Conservation (phyloP, 2,329 filamentous ascomycete species). For the Graphium sp. region DNA sequence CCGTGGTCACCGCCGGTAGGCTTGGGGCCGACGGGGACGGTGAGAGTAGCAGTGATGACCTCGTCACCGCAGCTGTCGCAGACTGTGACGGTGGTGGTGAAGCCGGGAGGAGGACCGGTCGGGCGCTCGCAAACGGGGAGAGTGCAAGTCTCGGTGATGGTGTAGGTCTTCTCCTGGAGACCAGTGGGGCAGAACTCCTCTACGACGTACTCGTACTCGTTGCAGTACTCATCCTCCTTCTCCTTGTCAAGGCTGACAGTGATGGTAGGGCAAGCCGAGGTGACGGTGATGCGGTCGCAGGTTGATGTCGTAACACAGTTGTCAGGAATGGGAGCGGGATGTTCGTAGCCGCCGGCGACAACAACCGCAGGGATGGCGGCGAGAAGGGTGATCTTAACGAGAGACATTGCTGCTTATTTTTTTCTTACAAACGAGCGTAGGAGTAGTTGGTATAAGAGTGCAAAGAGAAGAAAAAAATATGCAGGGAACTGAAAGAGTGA, state of each 20-base stretch:
- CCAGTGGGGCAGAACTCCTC: constrained; percentile 4
- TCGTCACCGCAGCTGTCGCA: constrained; percentile 2
- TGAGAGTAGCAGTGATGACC: constrained; percentile 2
- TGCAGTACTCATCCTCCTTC: constrained; percentile 1
- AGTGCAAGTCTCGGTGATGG: constrained; percentile 5
- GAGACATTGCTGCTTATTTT: constrained; percentile 1
- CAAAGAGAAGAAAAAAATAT: too few relatives aligned
- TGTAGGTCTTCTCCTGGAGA: constrained; percentile 4
- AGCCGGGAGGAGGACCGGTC: constrained; percentile 3
- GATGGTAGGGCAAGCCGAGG: background rate
- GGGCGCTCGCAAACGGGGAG: too few relatives aligned
- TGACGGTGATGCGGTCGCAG: too few relatives aligned
- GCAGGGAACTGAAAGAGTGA: too few relatives aligned
- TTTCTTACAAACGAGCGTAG: too few relatives aligned
- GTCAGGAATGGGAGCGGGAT: background rate
- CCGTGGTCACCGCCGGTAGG: background rate
- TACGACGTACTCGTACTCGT: constrained; percentile 3
- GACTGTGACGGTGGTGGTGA: constrained; percentile 4
- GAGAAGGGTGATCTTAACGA: constrained; percentile 8
- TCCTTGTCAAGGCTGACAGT: background rate
- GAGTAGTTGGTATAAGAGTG: too few relatives aligned
- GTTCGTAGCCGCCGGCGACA: constrained; percentile 1
- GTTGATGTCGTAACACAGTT: too few relatives aligned
- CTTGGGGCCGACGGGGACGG: background rate
- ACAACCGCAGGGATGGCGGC: constrained; percentile 1